Evolutionary conservation across 352 stramenopile species (phyloP).

Genomic region (Phytophthora niederhauseri): DNA sequence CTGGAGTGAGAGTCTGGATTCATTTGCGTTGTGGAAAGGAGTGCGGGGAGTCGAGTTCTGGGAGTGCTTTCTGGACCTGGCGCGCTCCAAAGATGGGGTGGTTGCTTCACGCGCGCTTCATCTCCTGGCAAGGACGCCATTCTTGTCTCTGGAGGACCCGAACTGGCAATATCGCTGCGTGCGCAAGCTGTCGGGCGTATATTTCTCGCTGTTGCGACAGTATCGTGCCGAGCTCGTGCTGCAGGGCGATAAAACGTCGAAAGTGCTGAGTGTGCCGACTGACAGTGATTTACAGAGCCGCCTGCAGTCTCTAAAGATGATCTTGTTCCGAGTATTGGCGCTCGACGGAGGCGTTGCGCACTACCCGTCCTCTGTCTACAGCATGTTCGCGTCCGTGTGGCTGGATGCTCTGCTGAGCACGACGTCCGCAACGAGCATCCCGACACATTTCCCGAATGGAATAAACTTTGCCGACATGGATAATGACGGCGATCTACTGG

Average conservation of each 20-base stretch:
- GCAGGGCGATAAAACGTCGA: constrained; percentile 18
- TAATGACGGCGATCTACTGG: constrained; percentile 14
- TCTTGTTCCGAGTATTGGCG: constrained; percentile 56
- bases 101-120: constrained; percentile 56
- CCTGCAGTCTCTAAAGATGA: constrained; percentile 51
- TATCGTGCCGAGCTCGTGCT: constrained; percentile 53
- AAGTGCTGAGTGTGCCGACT: constrained; percentile 2
- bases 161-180: constrained; percentile 78
- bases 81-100: constrained; percentile 38
- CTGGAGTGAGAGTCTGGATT: constrained; percentile 43
- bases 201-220: constrained; percentile 60
- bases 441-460: constrained; percentile 68
- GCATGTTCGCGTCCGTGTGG: constrained; percentile 71
- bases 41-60: constrained; percentile 58
- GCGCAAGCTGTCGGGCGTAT: constrained; percentile 57
- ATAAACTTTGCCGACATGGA: constrained; percentile 37
- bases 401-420: constrained; percentile 69
- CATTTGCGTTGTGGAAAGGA: constrained; percentile 58
- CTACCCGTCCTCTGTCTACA: constrained; percentile 74
- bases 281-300: constrained; percentile 28
- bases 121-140: constrained; percentile 58
- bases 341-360: constrained; percentile 66
- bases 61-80: constrained; percentile 70
- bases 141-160: constrained; percentile 73
- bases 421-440: constrained; percentile 67